Evolutionary conservation across 495 filamentous ascomycete species (phyloP).

Genomic region (Talaromyces borbonicus): DNA sequence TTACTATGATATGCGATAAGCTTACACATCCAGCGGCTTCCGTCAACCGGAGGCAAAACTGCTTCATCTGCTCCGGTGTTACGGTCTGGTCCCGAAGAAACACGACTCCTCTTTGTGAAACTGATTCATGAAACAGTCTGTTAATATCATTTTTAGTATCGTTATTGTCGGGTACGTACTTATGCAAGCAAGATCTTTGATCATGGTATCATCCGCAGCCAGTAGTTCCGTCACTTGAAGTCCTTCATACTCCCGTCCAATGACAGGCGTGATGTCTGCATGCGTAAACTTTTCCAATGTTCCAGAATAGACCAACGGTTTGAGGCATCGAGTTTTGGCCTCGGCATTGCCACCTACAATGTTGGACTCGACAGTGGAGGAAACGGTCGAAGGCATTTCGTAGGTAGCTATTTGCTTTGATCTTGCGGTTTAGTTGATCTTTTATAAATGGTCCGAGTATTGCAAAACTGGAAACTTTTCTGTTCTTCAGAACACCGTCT

Average conservation of each 20-base stretch:
- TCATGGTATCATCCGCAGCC: slow-evolving; percentile 43
- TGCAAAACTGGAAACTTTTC: no score
- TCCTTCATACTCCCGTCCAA: slow-evolving; percentile 49
- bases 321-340: slow-evolving; percentile 12
- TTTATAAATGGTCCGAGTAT: no score
- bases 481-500: no score
- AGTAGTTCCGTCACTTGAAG: slow-evolving; percentile 44
- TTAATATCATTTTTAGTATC: not conserved
- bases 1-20: slow-evolving; percentile 37
- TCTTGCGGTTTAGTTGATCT: no score
- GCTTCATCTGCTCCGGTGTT: slow-evolving; percentile 38
- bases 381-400: slow-evolving; percentile 9
- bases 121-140: slow-evolving; percentile 22
- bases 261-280: slow-evolving; percentile 49
- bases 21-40: slow-evolving; percentile 35
- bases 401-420: slow-evolving; percentile 12
- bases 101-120: slow-evolving; percentile 64
- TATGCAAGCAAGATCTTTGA: slow-evolving; percentile 50
- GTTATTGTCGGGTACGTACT: slow-evolving; percentile 27
- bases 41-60: slow-evolving; percentile 17
- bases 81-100: slow-evolving; percentile 62
- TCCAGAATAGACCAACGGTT: slow-evolving; percentile 38
- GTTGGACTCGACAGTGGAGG: slow-evolving; percentile 9
- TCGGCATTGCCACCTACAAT: slow-evolving; percentile 15
- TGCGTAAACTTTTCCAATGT: slow-evolving; percentile 39